Evolutionary conservation across 768 basidiomycete species (phyloP).

Genomic region (Lactarius vividus): DNA sequence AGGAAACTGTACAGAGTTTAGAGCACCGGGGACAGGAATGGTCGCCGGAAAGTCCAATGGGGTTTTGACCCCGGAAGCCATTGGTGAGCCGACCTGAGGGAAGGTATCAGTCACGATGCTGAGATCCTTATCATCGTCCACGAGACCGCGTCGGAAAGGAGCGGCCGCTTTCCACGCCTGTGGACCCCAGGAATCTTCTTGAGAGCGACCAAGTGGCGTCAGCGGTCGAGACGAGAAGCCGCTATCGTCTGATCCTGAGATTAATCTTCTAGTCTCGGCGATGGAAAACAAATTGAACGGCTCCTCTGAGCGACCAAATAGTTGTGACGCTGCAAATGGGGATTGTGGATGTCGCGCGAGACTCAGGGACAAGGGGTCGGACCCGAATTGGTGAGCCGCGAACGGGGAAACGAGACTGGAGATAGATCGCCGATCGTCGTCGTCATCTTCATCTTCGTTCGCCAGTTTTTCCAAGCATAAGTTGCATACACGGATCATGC

Average conservation of each 20-base stretch:
- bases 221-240: slow-evolving; percentile 50
- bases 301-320: slow-evolving; percentile 76
- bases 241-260: slow-evolving; percentile 54
- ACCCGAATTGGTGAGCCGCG: slow-evolving; percentile 73
- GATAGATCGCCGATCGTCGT: slow-evolving; percentile 83
- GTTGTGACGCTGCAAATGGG: slow-evolving; percentile 82
- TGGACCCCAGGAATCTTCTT: slow-evolving; percentile 41
- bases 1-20: slow-evolving; percentile 80
- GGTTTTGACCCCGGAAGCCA: slow-evolving; percentile 45
- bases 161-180: slow-evolving; percentile 54
- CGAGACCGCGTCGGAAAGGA: slow-evolving; percentile 71
- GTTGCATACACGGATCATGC: slow-evolving; percentile 95
- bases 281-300: slow-evolving; percentile 82
- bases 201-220: slow-evolving; percentile 47
- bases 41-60: slow-evolving; percentile 57
- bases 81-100: slow-evolving; percentile 44
- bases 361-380: slow-evolving; percentile 39
- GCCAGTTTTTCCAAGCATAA: slow-evolving; percentile 91
- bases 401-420: slow-evolving; percentile 70
- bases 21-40: slow-evolving; percentile 50
- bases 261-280: slow-evolving; percentile 63
- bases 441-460: slow-evolving; percentile 84
- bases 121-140: slow-evolving; percentile 73
- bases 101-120: slow-evolving; percentile 42
- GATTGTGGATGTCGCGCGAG: slow-evolving; percentile 67